phyloP scores from a whole-genome alignment of 768 basidiomycete genomes.

The Boletus sensibilis region DNA sequence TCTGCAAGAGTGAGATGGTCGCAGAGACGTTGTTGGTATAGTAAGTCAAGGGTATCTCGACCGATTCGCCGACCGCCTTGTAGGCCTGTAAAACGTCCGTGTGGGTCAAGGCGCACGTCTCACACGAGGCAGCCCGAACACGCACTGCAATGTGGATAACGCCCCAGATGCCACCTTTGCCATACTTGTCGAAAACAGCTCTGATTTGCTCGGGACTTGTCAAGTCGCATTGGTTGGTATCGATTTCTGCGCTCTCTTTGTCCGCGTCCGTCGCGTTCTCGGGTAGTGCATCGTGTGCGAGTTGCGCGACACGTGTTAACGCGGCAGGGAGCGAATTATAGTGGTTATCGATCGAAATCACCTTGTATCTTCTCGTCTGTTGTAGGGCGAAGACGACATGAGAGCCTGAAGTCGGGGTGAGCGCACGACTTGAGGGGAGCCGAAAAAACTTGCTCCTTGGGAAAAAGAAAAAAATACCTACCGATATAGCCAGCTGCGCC shows the following conservation, averaged over 20 bases:
- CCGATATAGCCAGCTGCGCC: slow-evolving; percentile 92
- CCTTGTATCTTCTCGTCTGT: slow-evolving; percentile 84
- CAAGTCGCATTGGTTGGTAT: slow-evolving; percentile 69
- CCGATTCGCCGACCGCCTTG: slow-evolving; percentile 97
- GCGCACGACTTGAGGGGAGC: slow-evolving; percentile 4
- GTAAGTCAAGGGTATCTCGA: slow-evolving; percentile 89
- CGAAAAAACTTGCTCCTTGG: background rate
- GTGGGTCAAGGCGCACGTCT: background rate
- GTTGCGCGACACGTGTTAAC: slow-evolving; percentile 71
- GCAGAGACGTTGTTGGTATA: slow-evolving; percentile 93
- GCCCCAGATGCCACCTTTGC: slow-evolving; percentile 92
- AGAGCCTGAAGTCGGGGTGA: slow-evolving; percentile 57
- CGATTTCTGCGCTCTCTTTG: slow-evolving; percentile 69
- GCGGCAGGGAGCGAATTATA: slow-evolving; percentile 85
- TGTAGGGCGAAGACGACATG: slow-evolving; percentile 89
- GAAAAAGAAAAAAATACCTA: slow-evolving; percentile 32
- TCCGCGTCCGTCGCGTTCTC: slow-evolving; percentile 63
- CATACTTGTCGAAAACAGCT: slow-evolving; percentile 79
- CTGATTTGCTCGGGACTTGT: slow-evolving; percentile 70
- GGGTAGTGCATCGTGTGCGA: slow-evolving; percentile 75
- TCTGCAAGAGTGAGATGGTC: slow-evolving; percentile 80
- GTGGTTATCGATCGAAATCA: slow-evolving; percentile 93
- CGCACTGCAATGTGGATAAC: slow-evolving; percentile 92
- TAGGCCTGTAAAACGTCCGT: slow-evolving; percentile 59
- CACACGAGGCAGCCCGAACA: slow-evolving; percentile 16